These are phyloP conservation scores for Exophiala bonariae DNA, from an alignment of 2,329 filamentous ascomycete genomes.

Conservation along the genomic window DNA sequence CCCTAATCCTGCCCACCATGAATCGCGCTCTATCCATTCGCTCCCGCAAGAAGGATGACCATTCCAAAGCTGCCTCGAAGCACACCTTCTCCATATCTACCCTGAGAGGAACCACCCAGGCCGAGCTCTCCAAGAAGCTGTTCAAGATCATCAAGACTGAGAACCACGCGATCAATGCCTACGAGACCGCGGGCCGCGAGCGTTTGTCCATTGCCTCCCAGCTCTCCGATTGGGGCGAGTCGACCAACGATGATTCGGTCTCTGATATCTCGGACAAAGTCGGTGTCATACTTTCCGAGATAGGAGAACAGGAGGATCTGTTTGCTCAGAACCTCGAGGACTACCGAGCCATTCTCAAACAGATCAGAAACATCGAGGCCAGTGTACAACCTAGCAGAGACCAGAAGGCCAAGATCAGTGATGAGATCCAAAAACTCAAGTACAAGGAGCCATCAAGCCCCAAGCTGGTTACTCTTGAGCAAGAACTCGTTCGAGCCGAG, in stretches of 20 bases:
- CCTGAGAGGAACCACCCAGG: slow-evolving; percentile 79
- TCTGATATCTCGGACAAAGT: slow-evolving; percentile 94
- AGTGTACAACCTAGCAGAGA: slow-evolving; percentile 92
- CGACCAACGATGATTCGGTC: slow-evolving; percentile 81
- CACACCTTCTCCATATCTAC: slow-evolving; percentile 84
- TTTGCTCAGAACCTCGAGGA: slow-evolving; percentile 89
- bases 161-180: slow-evolving; percentile 81
- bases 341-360: slow-evolving; percentile 77
- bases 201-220: slow-evolving; percentile 82
- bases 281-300: slow-evolving; percentile 85
- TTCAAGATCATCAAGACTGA: slow-evolving; percentile 93
- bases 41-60: slow-evolving; percentile 33
- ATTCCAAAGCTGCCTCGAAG: slow-evolving; percentile 44
- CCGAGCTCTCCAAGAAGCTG: slow-evolving; percentile 84
- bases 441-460: slow-evolving; percentile 86
- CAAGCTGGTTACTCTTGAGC: slow-evolving; percentile 80
- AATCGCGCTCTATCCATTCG: slow-evolving; percentile 44
- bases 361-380: slow-evolving; percentile 91
- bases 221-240: slow-evolving; percentile 94
- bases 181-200: slow-evolving; percentile 83
- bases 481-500: slow-evolving; percentile 93
- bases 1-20: slow-evolving; percentile 30
- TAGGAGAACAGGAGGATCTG: slow-evolving; percentile 88
- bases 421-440: slow-evolving; percentile 91
- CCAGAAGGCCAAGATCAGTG: slow-evolving; percentile 80